Percentiles rank a stretch among this genome's conserved stretches.
Evolutionary conservation across 805 yeast genomes (phyloP).

Genomic region (Monosporozyma siamensis): DNA sequence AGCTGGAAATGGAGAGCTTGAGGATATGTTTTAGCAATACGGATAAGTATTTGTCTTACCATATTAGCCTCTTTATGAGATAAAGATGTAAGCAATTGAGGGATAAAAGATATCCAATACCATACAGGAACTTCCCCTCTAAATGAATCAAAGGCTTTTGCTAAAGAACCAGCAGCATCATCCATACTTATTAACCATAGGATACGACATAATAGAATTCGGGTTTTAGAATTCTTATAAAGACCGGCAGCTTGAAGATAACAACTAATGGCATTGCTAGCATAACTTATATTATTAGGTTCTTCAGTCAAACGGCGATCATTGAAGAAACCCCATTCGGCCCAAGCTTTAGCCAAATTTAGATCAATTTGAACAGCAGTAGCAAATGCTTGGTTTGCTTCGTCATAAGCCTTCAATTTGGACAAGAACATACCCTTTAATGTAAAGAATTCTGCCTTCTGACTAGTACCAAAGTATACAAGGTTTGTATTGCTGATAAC

Average conservation of each 20-base stretch:
- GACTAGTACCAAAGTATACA: slow-evolving; percentile 94
- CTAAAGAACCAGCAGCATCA: slow-evolving; percentile 69
- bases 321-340: slow-evolving; percentile 97
- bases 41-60: slow-evolving; percentile 77
- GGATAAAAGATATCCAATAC: slow-evolving; percentile 98
- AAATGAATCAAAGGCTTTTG: slow-evolving; percentile 83
- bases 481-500: slow-evolving; percentile 93
- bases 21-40: slow-evolving; percentile 94
- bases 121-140: slow-evolving; percentile 97
- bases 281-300: slow-evolving; percentile 70
- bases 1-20: slow-evolving; percentile 95
- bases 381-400: slow-evolving; percentile 96
- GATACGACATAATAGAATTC: slow-evolving; percentile 79
- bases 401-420: slow-evolving; percentile 80
- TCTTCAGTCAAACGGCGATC: slow-evolving; percentile 80
- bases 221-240: slow-evolving; percentile 84
- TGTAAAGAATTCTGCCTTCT: slow-evolving; percentile 95
- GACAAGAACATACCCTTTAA: slow-evolving; percentile 97
- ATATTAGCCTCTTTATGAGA: slow-evolving; percentile 86
- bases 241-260: slow-evolving; percentile 96
- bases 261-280: slow-evolving; percentile 90
- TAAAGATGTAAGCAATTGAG: slow-evolving; percentile 81
- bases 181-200: slow-evolving; percentile 90
- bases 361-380: slow-evolving; percentile 95
- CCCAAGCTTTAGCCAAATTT: slow-evolving; percentile 96